phyloP scores from a whole-genome alignment of 768 basidiomycete species.

The Leccinellum luteum region DNA sequence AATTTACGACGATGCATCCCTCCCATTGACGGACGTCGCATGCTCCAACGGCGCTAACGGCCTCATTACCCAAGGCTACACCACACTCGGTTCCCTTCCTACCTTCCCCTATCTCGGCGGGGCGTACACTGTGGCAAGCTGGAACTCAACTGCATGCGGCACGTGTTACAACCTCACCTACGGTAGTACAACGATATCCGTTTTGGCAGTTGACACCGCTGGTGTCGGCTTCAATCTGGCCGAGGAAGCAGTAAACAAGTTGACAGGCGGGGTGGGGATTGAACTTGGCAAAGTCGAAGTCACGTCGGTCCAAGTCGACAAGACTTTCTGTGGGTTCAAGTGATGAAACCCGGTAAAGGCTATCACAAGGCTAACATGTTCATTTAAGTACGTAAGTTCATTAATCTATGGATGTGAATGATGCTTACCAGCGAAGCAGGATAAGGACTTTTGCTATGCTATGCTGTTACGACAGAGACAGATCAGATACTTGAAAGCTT shows the following conservation, averaged over 20 bases:
- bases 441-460: neutral
- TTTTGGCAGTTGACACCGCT: neutral
- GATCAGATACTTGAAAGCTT: neutral
- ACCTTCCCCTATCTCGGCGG: neutral
- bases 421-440: neutral
- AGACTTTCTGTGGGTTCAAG: neutral
- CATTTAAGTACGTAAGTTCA: neutral
- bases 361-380: too few species aligned
- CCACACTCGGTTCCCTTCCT: slow-evolving; percentile 24
- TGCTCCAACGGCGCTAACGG: slow-evolving; percentile 35
- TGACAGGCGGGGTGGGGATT: neutral
- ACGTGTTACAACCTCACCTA: slow-evolving; percentile 33
- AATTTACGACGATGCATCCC: slow-evolving; percentile 26
- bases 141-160: neutral
- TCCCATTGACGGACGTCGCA: slow-evolving; percentile 21
- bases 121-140: neutral
- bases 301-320: neutral
- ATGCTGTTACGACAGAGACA: neutral
- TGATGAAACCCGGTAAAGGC: neutral
- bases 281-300: neutral
- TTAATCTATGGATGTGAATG: neutral
- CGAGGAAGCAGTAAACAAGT: neutral
- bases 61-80: slow-evolving; percentile 29
- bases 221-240: neutral
- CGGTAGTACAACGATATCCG: neutral